Evolutionary conservation across 192 early-diverging fungal species (phyloP), one percentile per base, ranked within the genome.

Genomic region (Spinellus fusiger): DNA sequence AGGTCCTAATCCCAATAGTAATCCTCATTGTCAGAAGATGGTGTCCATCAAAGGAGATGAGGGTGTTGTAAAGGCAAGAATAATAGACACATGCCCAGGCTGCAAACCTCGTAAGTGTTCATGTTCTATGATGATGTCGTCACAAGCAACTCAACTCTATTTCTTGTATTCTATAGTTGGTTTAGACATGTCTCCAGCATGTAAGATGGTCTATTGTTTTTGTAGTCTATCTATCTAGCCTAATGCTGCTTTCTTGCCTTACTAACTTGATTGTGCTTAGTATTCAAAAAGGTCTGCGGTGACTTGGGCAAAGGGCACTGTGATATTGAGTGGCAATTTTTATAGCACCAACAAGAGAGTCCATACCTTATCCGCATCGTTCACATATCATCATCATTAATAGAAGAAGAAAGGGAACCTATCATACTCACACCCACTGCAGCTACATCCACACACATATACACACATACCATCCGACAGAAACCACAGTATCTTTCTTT

Each of bases 1-100:
- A 67, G 65, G 65, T 55, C 49, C 58, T 16, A 67, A 67, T 55
- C 65, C 65, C 7, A 67, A 67, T 35, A 44, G 10, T n/a, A 67
- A 59, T 47, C 65, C 65, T 23, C 25, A 47, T 47, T 67, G 65
- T 37, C 48, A 54, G 4, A 53, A 67, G 18, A 54, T 35, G 33
- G 51, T 67, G 28, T 52, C 10, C 0, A 67, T 67, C 9, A 61
- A 49, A 26, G 65, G 65, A 25, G 22, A 16, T 32, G 15, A 22
- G 2, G 65, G 65, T 16, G 35, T 49, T 22, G 34, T 38, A 8
- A 33, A 37, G 10, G 65, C 65, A 1, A 51, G 58, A 33, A 44
- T 67, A 4, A 58, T 61, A 3, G 65, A 67, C 16, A 60, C 65
- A 0, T 67, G 65, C 48, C 65, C 65, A n/a, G 12, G 33, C 20